A percentile compares a stretch with the other conserved stretches of the same genome.
Conservation (phyloP, 345 rosid species). For the Citrus inodora region DNA sequence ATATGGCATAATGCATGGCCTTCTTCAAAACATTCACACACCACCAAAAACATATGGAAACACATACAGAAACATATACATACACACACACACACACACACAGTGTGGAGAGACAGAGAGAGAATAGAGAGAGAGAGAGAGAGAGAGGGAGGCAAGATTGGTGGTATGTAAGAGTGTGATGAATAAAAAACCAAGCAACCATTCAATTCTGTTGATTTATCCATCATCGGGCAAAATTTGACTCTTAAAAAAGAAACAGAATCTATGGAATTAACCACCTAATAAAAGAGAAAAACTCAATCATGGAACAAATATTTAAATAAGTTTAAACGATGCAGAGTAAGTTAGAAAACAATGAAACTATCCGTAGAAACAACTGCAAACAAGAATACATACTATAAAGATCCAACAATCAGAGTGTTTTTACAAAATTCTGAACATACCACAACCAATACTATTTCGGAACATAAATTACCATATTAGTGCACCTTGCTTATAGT, state of each 20-base stretch:
- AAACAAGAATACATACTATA: neutral
- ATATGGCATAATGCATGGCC: constrained; percentile 11
- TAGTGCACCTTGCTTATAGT: neutral
- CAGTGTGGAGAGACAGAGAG: neutral
- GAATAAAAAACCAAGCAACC: constrained; percentile 6
- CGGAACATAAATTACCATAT: neutral
- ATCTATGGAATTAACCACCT: neutral
- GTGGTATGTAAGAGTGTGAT: constrained; percentile 1
- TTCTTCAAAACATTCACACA: constrained; percentile 1
- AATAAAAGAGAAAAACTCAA: neutral
- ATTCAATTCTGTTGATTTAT: neutral
- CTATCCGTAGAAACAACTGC: neutral
- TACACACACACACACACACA: neutral
- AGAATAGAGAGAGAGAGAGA: neutral
- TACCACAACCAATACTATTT: neutral
- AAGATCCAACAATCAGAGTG: neutral
- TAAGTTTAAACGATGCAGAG: neutral
- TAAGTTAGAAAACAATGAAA: neutral
- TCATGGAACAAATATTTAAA: neutral
- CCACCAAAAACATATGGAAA: neutral
- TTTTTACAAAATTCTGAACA: neutral
- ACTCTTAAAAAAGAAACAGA: neutral
- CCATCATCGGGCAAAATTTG: constrained; percentile 12
- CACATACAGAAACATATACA: neutral
- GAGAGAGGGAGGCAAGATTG: neutral